phyloP scores from a whole-genome alignment of 495 filamentous ascomycete genomes.

The Aspergillus saccharolyticus region DNA sequence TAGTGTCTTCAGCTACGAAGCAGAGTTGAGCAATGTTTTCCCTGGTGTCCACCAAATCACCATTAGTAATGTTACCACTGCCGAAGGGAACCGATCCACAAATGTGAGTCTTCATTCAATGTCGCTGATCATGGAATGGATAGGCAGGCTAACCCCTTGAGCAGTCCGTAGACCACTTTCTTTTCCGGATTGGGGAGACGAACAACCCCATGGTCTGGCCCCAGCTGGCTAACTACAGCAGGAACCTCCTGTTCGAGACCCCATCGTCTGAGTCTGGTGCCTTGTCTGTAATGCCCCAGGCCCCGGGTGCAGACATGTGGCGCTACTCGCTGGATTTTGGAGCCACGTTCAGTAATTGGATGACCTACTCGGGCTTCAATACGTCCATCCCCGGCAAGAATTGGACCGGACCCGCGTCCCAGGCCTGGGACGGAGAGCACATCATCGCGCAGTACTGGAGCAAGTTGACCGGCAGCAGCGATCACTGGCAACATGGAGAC shows the following conservation, averaged over 20 bases:
- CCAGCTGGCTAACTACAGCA: slow-evolving; percentile 1
- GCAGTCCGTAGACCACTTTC: slow-evolving; percentile 42
- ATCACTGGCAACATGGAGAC: slow-evolving; percentile 60
- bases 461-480: slow-evolving; percentile 55
- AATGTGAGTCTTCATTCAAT: too few species aligned
- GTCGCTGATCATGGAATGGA: too few species aligned
- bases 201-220: slow-evolving; percentile 56
- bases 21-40: slow-evolving; percentile 49
- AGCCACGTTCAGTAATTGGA: slow-evolving; percentile 54
- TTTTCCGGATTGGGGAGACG: slow-evolving; percentile 48
- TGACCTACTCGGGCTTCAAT: slow-evolving; percentile 45
- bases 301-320: slow-evolving; percentile 57
- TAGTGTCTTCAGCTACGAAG: slow-evolving; percentile 16
- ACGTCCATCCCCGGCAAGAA: slow-evolving; percentile 21
- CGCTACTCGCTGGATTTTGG: slow-evolving; percentile 59
- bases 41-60: slow-evolving; percentile 59
- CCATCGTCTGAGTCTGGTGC: background rate
- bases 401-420: slow-evolving; percentile 56
- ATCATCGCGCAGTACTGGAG: slow-evolving; percentile 63
- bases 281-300: slow-evolving; percentile 44
- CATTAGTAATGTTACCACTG: slow-evolving; percentile 47
- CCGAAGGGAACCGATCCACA: slow-evolving; percentile 33
- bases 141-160: background rate
- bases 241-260: background rate
- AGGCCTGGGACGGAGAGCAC: slow-evolving; percentile 60